Base-by-base conservation (phyloP, 257 asterid species). In the Penstemon eatonii region DNA sequence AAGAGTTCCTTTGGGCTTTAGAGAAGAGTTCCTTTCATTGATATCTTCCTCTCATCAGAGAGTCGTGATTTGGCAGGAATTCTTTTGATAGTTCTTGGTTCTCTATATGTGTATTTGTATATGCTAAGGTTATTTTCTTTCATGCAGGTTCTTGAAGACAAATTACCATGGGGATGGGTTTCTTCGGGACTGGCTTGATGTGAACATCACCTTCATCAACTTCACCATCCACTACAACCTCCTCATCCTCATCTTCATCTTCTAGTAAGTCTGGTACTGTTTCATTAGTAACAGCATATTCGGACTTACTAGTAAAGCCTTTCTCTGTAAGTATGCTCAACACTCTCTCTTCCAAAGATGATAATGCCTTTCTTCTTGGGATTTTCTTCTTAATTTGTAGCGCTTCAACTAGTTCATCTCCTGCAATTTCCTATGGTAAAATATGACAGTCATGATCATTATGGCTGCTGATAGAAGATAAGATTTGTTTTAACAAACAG, bases 131-230 rank as follows among this genome's bases (percentile, higher is more conserved):
- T 25, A 25, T 25, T 25, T 25, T 25, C 33, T 25, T 25, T 25
- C 33, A 25, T 25, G 33, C 33, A 25, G 33, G 33, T 25, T 25
- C 33, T 25, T 25, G 33, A 25, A 25, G 33, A 25, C 2, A 68
- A 72, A 64, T 65, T 89, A 92, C 98, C 96, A 87, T 68, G 49
- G 92, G 96, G 55, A 64, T 49, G 65, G 83, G 77, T 80, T 84
- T 88, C 78, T 79, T 79, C 11, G 74, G 61, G 65, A 63, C 85
- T 69, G 96, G 96, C 84, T 88, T 93, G 79, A 93, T 93, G 71
- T 82, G 99, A 77, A 93, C 67, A 78, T 93, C 97, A 76, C 99
- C 99, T 80, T 93, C 97, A 84, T 90, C 96, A 82, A 93, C 91
- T 89, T 93, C 99, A 75, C 99, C 99, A 79, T 93, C 97, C 70